These are phyloP conservation scores for Herpetomonas muscarum DNA, from an alignment of 208 protist genomes.

Conservation along the genomic window DNA sequence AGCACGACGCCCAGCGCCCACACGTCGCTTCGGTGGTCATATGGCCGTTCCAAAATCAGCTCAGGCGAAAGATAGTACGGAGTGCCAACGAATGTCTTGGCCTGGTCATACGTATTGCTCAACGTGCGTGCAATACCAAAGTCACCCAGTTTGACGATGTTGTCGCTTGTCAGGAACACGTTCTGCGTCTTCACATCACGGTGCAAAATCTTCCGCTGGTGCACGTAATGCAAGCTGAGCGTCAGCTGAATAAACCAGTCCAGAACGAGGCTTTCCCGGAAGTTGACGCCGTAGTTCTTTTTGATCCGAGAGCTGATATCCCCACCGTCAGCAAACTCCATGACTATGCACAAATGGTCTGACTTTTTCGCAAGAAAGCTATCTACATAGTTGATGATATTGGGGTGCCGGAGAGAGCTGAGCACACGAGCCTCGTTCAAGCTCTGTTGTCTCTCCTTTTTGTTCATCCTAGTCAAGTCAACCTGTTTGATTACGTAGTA, in stretches of 20 bases:
- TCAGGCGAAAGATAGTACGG: slow-evolving; percentile 94
- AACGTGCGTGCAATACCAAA: slow-evolving; percentile 93
- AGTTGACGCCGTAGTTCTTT: slow-evolving; percentile 69
- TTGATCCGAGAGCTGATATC: slow-evolving; percentile 81
- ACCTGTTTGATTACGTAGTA: slow-evolving; percentile 94
- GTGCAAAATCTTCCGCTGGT: slow-evolving; percentile 91
- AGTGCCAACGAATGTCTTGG: slow-evolving; percentile 93
- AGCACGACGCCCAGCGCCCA: slow-evolving; percentile 92
- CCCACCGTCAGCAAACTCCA: slow-evolving; percentile 90
- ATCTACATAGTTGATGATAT: slow-evolving; percentile 94
- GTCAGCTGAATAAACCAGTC: slow-evolving; percentile 90
- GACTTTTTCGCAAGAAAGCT: slow-evolving; percentile 88
- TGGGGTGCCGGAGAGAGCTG: slow-evolving; percentile 88
- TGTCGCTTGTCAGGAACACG: slow-evolving; percentile 88
- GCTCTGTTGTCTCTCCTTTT: slow-evolving; percentile 86
- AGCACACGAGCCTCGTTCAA: slow-evolving; percentile 91
- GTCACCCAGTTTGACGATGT: slow-evolving; percentile 91
- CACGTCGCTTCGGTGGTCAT: slow-evolving; percentile 92
- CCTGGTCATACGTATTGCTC: slow-evolving; percentile 88
- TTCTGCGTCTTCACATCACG: slow-evolving; percentile 94
- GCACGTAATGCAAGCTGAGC: slow-evolving; percentile 88
- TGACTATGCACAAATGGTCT: slow-evolving; percentile 91
- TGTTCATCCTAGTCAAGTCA: slow-evolving; percentile 83
- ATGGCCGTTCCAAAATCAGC: slow-evolving; percentile 90
- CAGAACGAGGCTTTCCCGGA: slow-evolving; percentile 80